Conservation (phyloP, 306 rosid genomes). For the Senna tora region DNA sequence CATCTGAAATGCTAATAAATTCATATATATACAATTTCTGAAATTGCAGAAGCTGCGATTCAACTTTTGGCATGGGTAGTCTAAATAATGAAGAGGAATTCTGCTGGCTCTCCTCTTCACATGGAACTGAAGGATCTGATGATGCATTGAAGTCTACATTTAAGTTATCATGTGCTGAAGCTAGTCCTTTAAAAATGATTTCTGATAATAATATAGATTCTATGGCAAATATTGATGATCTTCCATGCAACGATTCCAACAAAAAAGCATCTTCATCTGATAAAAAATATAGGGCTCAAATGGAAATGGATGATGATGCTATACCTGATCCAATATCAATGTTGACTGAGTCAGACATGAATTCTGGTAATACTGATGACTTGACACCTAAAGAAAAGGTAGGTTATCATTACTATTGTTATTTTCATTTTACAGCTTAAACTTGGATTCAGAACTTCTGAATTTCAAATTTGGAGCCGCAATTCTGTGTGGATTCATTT, state of each 20-base stretch:
- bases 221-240: constrained; percentile 41
- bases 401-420: constrained; percentile 18
- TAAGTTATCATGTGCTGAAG: constrained; percentile 55
- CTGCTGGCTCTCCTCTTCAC: constrained; percentile 71
- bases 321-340: constrained; percentile 43
- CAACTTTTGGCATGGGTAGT: constrained; percentile 64
- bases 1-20: constrained; percentile 27
- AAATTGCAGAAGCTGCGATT: constrained; percentile 73
- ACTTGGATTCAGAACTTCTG: constrained; percentile 16
- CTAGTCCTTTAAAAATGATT: constrained; percentile 50
- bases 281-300: constrained; percentile 37
- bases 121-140: constrained; percentile 60
- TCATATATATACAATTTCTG: constrained; percentile 6
- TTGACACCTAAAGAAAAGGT: constrained; percentile 60
- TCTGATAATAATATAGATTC: constrained; percentile 46
- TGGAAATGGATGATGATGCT: constrained; percentile 43
- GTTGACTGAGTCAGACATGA: constrained; percentile 42
- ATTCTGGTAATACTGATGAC: constrained; percentile 43
- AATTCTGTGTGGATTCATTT: constrained; percentile 27
- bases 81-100: constrained; percentile 70
- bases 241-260: constrained; percentile 42
- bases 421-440: constrained; percentile 9
- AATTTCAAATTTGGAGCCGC: constrained; percentile 21
- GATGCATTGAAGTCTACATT: constrained; percentile 62
- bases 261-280: constrained; percentile 37